These are phyloP conservation scores for Suillus cothurnatus DNA, from an alignment of 768 basidiomycete species.

Conservation along the genomic window DNA sequence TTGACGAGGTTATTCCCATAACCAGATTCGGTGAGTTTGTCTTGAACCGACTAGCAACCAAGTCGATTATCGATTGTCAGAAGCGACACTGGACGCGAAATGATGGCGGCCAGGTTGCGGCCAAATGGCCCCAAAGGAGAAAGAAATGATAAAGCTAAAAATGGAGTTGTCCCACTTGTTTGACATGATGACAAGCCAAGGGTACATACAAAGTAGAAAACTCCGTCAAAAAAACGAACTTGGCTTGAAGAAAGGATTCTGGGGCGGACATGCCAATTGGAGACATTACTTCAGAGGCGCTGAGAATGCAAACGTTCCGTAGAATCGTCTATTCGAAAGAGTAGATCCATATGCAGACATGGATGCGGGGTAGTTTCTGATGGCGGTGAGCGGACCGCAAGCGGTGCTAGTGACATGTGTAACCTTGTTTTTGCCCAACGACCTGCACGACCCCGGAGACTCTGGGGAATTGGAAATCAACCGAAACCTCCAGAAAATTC, in stretches of 20 bases:
- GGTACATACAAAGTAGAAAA: background rate
- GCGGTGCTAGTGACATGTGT: background rate
- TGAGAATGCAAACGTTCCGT: background rate
- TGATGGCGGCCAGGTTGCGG: background rate
- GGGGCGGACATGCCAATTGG: background rate
- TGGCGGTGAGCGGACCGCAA: constrained; percentile 1
- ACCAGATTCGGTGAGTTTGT: background rate
- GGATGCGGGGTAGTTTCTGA: constrained; percentile 3
- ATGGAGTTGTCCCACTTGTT: background rate
- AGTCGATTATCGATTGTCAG: background rate
- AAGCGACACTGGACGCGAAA: background rate
- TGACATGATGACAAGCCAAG: background rate
- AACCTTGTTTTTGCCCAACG: too few relatives aligned
- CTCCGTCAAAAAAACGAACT: background rate
- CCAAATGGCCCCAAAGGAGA: background rate
- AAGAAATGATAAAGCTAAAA: background rate
- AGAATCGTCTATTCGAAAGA: constrained; percentile 3
- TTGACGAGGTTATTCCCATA: background rate
- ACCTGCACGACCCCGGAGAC: constrained; percentile 4
- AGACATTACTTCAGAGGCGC: background rate
- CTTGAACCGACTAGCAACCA: background rate
- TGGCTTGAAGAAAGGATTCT: background rate
- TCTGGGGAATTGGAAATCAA: constrained; percentile 8
- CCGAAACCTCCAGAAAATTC: background rate
- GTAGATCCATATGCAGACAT: background rate